Evolutionary conservation across 768 basidiomycete species (phyloP), one percentile per base, ranked within the genome.

Genomic region (Hygrophoropsis aurantiaca): DNA sequence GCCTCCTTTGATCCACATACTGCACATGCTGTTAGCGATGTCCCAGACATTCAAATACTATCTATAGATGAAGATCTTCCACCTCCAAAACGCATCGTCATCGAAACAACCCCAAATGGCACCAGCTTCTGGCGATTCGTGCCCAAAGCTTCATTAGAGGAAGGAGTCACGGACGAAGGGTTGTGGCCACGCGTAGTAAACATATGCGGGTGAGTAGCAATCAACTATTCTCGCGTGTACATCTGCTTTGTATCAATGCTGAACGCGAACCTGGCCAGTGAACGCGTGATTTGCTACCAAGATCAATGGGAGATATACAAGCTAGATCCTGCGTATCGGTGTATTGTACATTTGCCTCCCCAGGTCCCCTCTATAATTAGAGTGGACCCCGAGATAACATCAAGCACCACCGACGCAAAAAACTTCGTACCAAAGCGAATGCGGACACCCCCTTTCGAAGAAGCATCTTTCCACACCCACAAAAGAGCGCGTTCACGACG

Each of bases 251-350:
- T 40, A 38, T 46, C 7, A 55, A 50, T 49, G 19, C 41, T 56
- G 34, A n/a, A n/a, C n/a, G 13, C 27, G 13, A 7, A 30, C 45
- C 47, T 46, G 50, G 32, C 20, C 51, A 84, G 84, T 9, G 67
- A 78, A 64, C 59, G 63, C 1, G 64, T 78, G 43, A 61, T 76
- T 48, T 78, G 77, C 58, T 77, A 78, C 16, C 85, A 85, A 60
- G 86, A 90, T 27, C 87, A 90, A 61, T 91, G 89, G 89, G 89
- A 91, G 51, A 82, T 90, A 23, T 84, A 90, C 68, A 90, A 90
- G 59, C 74, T 91, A 7, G 89, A 91, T 58, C 81, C 84, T 3
- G 62, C 65, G n/a, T 90, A 90, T 54, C 76, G 79, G 19, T 91
- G 88, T 58, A 64, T 69, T 47, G 80, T 88, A 8, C 75, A 67